A percentile compares a stretch with the other conserved stretches of the same genome.
Evolutionary conservation across 2,329 filamentous ascomycete species (phyloP).

Genomic region (Fusarium sp.): DNA sequence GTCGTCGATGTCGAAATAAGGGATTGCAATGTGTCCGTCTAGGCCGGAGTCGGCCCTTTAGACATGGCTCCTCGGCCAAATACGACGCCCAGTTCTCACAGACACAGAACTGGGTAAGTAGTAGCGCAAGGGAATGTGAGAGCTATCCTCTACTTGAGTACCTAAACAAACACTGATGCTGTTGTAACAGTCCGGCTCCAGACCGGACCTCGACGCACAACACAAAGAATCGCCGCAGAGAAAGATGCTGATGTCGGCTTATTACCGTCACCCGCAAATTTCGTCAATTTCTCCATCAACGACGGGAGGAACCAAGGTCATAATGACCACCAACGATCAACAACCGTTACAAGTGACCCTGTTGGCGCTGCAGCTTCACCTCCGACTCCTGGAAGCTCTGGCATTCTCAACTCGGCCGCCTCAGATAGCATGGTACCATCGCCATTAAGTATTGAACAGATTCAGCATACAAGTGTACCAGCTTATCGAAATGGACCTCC

Average conservation of each 20-base stretch:
- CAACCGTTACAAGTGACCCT: neutral
- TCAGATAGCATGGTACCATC: constrained; percentile 4
- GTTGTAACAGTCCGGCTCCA: constrained; percentile 31
- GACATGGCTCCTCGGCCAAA: constrained; percentile 42
- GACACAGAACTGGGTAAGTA: constrained; percentile 41
- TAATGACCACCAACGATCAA: neutral
- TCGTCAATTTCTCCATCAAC: accelerated
- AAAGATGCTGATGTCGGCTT: accelerated
- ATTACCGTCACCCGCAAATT: neutral
- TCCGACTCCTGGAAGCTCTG: neutral
- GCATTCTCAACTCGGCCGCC: neutral
- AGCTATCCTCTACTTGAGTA: accelerated
- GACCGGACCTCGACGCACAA: constrained; percentile 19
- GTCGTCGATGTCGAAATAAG: constrained; percentile 26
- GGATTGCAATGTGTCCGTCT: constrained; percentile 31
- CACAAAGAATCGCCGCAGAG: constrained; percentile 21
- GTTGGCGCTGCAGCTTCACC: neutral
- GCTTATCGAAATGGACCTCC: neutral
- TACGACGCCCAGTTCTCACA: constrained; percentile 43
- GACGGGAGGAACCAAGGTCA: neutral
- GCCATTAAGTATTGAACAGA: neutral
- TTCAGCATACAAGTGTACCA: neutral
- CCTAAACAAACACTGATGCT: accelerated
- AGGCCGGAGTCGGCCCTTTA: constrained; percentile 26
- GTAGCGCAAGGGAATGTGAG: constrained; percentile 41